Percentiles rank a stretch among this genome's conserved stretches.
phyloP scores from a whole-genome alignment of 208 protist genomes.

The Histomonas meleagridis region DNA sequence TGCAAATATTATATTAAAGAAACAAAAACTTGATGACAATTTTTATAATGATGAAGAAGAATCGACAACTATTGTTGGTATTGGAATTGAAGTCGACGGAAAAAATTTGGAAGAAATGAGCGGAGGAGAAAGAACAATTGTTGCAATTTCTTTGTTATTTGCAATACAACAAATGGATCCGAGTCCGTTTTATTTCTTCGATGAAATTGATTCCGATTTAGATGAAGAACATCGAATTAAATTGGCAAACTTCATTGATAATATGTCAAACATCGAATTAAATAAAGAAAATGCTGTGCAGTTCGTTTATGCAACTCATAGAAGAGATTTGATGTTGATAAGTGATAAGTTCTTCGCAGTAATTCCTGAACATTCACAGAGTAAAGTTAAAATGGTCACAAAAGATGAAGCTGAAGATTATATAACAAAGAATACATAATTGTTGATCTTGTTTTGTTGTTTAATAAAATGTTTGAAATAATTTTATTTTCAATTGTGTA shows the following conservation, averaged over 20 bases:
- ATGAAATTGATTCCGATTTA: constrained; percentile 81
- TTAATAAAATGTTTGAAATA: too few species aligned
- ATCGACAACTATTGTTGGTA: neutral
- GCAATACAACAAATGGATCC: constrained; percentile 93
- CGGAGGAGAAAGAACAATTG: constrained; percentile 86
- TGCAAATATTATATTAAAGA: neutral
- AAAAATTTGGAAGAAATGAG: constrained; percentile 35
- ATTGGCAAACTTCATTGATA: neutral
- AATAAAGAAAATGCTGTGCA: neutral
- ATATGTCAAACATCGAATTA: neutral
- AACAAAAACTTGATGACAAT: neutral
- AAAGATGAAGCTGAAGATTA: neutral
- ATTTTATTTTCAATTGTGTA: too few species aligned
- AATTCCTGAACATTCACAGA: too few species aligned
- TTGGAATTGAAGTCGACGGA: neutral
- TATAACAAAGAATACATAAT: too few species aligned
- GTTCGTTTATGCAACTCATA: neutral
- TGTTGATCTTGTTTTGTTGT: too few species aligned
- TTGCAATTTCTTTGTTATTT: constrained; percentile 94
- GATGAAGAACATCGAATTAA: neutral
- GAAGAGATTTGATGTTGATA: neutral
- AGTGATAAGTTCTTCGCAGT: constrained; percentile 7
- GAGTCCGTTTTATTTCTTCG: constrained; percentile 97
- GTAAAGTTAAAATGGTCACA: neutral
- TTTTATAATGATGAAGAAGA: neutral